These are phyloP conservation scores for Thraustotheca clavata DNA, from an alignment of 352 stramenopile genomes.

Conservation along the genomic window DNA sequence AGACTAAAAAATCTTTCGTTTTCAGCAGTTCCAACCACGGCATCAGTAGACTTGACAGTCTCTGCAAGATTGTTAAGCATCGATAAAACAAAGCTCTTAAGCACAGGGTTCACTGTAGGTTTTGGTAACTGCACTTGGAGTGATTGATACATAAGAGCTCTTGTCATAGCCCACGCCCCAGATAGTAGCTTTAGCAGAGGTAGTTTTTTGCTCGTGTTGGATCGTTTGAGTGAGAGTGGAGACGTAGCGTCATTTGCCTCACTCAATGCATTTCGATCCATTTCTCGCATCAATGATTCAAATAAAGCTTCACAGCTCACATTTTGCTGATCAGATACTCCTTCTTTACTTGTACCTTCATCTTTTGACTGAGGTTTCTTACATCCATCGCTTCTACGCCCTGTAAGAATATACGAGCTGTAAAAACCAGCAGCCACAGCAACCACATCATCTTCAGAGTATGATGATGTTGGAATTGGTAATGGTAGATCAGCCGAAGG, in stretches of 20 bases:
- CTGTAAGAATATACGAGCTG: conserved; percentile 82
- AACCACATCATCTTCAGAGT: conserved; percentile 75
- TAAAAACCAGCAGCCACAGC: conserved; percentile 79
- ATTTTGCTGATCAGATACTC: conserved; percentile 35
- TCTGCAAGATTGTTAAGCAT: conserved; percentile 50
- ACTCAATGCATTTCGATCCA: conserved; percentile 39
- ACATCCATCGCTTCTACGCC: conserved; percentile 36
- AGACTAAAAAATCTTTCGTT: conserved; percentile 29
- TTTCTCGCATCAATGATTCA: conserved; percentile 82
- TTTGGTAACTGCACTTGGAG: conserved; percentile 24
- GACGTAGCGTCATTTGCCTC: conserved; percentile 9
- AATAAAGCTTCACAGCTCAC: conserved; percentile 69
- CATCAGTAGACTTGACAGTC: neutral
- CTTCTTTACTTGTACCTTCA: conserved; percentile 10
- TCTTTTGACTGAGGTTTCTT: conserved; percentile 31
- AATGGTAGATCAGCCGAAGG: conserved; percentile 74
- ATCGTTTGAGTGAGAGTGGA: conserved; percentile 31
- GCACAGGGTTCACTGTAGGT: conserved; percentile 37
- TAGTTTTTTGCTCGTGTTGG: conserved; percentile 40
- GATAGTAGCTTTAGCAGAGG: conserved; percentile 68
- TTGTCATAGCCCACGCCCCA: conserved; percentile 64
- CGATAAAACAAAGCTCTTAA: conserved; percentile 44
- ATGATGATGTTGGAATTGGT: conserved; percentile 59
- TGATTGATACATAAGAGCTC: conserved; percentile 76
- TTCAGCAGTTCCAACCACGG: neutral